Evolutionary conservation across 352 stramenopile species (phyloP).

Genomic region (Phytophthora gonapodyides): DNA sequence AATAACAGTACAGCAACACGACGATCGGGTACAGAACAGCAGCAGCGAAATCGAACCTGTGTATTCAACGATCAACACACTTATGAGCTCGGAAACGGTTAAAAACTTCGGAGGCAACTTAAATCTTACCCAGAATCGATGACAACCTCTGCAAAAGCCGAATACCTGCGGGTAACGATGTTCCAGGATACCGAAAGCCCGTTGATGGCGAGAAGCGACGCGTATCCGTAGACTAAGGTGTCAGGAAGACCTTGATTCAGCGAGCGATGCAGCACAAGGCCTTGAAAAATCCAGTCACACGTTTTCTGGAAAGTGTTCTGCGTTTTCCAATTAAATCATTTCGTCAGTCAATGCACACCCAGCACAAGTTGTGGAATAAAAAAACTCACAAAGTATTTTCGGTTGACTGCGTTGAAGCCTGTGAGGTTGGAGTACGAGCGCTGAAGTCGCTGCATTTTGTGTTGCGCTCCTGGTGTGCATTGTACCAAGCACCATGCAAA

Average conservation of each 20-base stretch:
- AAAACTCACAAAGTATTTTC: slow-evolving; percentile 32
- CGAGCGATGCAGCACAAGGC: slow-evolving; percentile 23
- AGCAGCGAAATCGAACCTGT: slow-evolving; percentile 42
- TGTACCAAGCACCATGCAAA: slow-evolving; percentile 1
- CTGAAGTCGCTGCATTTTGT: not conserved
- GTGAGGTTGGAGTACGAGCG: slow-evolving; percentile 25
- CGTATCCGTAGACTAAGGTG: slow-evolving; percentile 22
- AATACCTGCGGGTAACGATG: slow-evolving; percentile 18
- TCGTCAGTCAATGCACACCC: not conserved
- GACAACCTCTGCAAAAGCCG: slow-evolving; percentile 38
- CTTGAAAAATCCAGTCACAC: slow-evolving; percentile 29
- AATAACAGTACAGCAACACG: slow-evolving; percentile 28
- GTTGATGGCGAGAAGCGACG: slow-evolving; percentile 31
- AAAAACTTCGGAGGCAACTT: too few relatives aligned
- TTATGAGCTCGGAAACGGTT: too few relatives aligned
- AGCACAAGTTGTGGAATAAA: not conserved
- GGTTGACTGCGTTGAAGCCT: slow-evolving; percentile 25
- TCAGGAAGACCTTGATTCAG: slow-evolving; percentile 28
- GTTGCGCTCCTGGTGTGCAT: slow-evolving; percentile 1
- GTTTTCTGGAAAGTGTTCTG: slow-evolving; percentile 37
- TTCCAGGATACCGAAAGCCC: slow-evolving; percentile 18
- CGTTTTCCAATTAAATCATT: too few relatives aligned
- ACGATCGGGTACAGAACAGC: slow-evolving; percentile 35
- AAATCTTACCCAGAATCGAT: slow-evolving; percentile 32
- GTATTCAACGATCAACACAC: too few relatives aligned